phyloP scores from a whole-genome alignment of 1,284 basidiomycete genomes.

The Melampsora occidentalis region DNA sequence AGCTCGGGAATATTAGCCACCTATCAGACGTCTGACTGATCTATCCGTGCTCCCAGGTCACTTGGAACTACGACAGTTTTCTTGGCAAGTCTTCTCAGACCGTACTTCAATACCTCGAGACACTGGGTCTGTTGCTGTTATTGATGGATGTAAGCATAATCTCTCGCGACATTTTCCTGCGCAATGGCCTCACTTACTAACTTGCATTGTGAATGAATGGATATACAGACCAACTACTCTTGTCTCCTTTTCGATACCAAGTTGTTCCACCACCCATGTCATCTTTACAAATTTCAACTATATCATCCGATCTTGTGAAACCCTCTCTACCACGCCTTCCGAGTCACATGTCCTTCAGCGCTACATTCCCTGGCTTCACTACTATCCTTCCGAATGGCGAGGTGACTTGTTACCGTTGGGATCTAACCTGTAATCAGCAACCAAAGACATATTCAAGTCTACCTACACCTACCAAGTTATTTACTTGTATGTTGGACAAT shows the following conservation, averaged over 20 bases:
- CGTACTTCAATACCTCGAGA: conserved; percentile 66
- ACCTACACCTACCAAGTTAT: background rate
- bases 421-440: conserved; percentile 14
- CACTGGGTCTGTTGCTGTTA: conserved; percentile 79
- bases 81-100: conserved; percentile 73
- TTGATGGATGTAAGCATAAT: conserved; percentile 74
- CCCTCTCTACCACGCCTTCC: conserved; percentile 58
- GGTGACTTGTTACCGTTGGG: conserved; percentile 64
- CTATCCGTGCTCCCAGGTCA: conserved; percentile 55
- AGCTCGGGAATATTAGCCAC: conserved; percentile 56
- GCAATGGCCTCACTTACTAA: background rate
- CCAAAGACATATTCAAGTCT: background rate
- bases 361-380: conserved; percentile 63
- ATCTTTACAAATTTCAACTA: conserved; percentile 63
- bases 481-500: background rate
- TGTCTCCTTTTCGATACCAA: conserved; percentile 89
- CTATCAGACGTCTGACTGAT: conserved; percentile 53
- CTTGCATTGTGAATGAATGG: conserved; percentile 16
- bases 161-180: background rate
- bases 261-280: conserved; percentile 96
- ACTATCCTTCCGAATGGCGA: conserved; percentile 61
- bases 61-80: conserved; percentile 64
- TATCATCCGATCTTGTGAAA: conserved; percentile 16
- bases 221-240: conserved; percentile 64
- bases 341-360: conserved; percentile 66